These are phyloP conservation scores for Endocalyx cinctus DNA, from an alignment of 2,329 filamentous ascomycete genomes.

Conservation along the genomic window DNA sequence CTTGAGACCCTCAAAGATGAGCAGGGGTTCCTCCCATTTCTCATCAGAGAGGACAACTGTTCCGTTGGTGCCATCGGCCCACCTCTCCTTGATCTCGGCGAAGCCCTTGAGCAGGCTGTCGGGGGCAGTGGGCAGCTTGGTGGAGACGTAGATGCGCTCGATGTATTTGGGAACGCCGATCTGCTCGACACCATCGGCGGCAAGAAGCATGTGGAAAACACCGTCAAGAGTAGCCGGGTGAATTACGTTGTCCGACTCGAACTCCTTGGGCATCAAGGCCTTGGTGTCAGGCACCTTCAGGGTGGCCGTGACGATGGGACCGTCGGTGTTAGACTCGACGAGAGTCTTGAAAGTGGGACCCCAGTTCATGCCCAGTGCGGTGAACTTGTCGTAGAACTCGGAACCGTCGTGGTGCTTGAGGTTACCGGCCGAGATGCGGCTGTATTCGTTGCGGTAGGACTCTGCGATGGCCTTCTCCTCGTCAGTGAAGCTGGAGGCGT, in stretches of 20 bases:
- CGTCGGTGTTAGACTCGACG: conserved; percentile 13
- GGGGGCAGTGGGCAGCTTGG: conserved; percentile 18
- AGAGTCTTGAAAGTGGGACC: conserved; percentile 19
- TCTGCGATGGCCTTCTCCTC: conserved; percentile 18
- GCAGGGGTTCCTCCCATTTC: conserved; percentile 22
- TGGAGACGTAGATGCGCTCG: conserved; percentile 21
- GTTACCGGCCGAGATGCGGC: conserved; percentile 12
- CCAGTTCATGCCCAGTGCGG: conserved; percentile 23
- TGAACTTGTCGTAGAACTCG: conserved; percentile 22
- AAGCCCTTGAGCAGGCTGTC: conserved; percentile 19
- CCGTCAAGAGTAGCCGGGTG: conserved; percentile 22
- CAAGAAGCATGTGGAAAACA: conserved; percentile 23
- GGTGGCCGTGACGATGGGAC: conserved; percentile 16
- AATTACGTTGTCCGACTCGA: conserved; percentile 20
- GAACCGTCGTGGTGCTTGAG: conserved; percentile 15
- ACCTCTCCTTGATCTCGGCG: conserved; percentile 22
- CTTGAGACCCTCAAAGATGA: conserved; percentile 23
- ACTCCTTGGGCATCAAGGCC: conserved; percentile 18
- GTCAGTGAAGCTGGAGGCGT: conserved; percentile 15
- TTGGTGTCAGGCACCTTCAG: conserved; percentile 21
- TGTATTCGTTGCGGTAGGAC: conserved; percentile 19
- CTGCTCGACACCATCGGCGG: conserved; percentile 20
- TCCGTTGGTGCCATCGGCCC: conserved; percentile 23
- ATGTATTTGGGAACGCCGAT: conserved; percentile 23
- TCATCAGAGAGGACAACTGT: conserved; percentile 23